Evolutionary conservation across 2,329 filamentous ascomycete species (phyloP).

Genomic region (Pyrenochaeta sp.): DNA sequence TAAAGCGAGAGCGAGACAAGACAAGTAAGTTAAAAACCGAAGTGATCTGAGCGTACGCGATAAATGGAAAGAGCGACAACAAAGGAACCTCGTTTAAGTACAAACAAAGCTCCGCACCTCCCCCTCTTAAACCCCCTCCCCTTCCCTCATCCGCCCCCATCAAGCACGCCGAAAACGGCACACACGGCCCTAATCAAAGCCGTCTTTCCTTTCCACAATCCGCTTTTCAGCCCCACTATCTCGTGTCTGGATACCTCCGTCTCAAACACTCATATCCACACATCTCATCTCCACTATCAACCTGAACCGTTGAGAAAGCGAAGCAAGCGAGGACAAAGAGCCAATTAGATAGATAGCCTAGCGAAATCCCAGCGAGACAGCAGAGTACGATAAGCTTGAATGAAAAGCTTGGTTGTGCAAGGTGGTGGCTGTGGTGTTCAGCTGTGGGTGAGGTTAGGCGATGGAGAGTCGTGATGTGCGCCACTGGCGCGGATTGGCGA

Average conservation of each 20-base stretch:
- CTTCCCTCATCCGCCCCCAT: neutral
- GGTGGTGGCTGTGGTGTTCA: neutral
- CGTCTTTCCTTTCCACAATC: neutral
- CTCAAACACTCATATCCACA: neutral
- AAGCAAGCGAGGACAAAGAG: too few relatives aligned
- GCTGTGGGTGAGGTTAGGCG: neutral
- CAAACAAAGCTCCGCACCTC: too few relatives aligned
- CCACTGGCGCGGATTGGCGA: neutral
- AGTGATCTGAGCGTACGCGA: too few relatives aligned
- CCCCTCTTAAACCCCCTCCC: neutral
- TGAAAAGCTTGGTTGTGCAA: neutral
- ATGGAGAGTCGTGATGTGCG: neutral
- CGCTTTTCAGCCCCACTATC: neutral
- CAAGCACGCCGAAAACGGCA: neutral
- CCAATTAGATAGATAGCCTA: too few relatives aligned
- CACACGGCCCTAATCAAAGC: neutral
- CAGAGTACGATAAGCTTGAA: neutral
- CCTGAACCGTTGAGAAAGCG: neutral
- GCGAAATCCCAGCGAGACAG: neutral
- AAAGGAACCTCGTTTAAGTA: too few relatives aligned
- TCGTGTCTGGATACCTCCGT: neutral
- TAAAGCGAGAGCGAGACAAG: too few relatives aligned
- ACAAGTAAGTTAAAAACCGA: too few relatives aligned
- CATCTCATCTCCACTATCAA: neutral
- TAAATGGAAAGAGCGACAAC: too few relatives aligned